These are phyloP conservation scores for Termitomyces titanicus DNA, from an alignment of 768 basidiomycete genomes.

Conservation along the genomic window DNA sequence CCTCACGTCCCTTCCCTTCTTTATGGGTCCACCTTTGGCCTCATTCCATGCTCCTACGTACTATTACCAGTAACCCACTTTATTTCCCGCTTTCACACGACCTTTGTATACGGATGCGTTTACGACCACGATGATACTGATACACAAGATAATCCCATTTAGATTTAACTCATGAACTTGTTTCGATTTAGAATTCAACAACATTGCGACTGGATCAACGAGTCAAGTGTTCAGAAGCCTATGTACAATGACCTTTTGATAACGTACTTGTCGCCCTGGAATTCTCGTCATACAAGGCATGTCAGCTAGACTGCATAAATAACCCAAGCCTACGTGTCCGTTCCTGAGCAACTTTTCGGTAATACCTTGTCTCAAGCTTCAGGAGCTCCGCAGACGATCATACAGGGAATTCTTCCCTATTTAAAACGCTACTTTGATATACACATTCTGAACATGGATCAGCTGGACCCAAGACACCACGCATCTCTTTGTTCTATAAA, in stretches of 20 bases:
- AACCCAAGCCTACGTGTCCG: too few relatives aligned
- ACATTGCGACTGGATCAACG: too few relatives aligned
- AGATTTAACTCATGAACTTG: too few relatives aligned
- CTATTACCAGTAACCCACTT: conserved; percentile 10
- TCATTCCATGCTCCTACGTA: conserved; percentile 6
- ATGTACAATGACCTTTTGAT: too few relatives aligned
- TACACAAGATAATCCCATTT: conserved; percentile 12
- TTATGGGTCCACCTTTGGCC: too few relatives aligned
- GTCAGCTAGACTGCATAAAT: background rate
- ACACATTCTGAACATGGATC: conserved; percentile 15
- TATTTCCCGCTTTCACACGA: conserved; percentile 9
- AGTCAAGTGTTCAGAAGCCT: background rate
- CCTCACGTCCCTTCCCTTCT: conserved; percentile 1
- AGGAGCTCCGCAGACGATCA: background rate
- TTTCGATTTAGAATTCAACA: too few relatives aligned
- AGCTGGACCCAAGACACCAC: conserved; percentile 13
- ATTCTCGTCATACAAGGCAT: background rate
- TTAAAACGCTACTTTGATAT: conserved; percentile 14
- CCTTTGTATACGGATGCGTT: conserved; percentile 11
- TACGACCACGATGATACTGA: conserved; percentile 16
- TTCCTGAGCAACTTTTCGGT: too few relatives aligned
- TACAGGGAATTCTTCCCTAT: conserved; percentile 9
- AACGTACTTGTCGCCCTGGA: background rate
- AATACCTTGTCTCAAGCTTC: too few relatives aligned
- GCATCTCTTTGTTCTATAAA: conserved; percentile 16